These are phyloP conservation scores for Fusarium coffeatum DNA, from an alignment of 2,329 filamentous ascomycete species.

Conservation along the genomic window DNA sequence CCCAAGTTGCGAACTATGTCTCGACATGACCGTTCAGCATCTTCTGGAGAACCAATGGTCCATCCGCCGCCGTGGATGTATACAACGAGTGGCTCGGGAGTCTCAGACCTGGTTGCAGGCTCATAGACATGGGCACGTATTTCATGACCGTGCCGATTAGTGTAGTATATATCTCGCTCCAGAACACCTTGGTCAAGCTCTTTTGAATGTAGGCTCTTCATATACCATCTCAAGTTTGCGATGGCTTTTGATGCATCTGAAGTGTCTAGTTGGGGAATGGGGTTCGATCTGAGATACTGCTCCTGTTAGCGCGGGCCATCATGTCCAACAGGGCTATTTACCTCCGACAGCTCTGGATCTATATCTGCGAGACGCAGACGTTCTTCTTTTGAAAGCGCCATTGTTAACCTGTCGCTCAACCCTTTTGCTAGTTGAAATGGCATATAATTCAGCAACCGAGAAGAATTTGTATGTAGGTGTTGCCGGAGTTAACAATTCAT, in stretches of 20 bases:
- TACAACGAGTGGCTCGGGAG: rapidly evolving
- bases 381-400: not conserved
- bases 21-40: not conserved
- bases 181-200: not conserved
- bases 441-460: too few relatives aligned
- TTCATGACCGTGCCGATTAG: not conserved
- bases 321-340: rapidly evolving
- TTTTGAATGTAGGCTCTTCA: not conserved
- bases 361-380: not conserved
- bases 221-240: slow-evolving; percentile 3
- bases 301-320: rapidly evolving
- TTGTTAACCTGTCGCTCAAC: not conserved
- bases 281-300: not conserved
- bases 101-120: rapidly evolving
- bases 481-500: not conserved
- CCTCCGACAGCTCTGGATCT: not conserved
- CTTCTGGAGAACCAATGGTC: slow-evolving; percentile 6
- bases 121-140: not conserved
- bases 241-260: not conserved
- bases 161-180: slow-evolving; percentile 2
- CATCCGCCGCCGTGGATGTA: slow-evolving; percentile 4
- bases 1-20: not conserved
- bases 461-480: not conserved
- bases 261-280: not conserved
- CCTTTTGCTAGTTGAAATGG: not conserved